Evolutionary conservation across 78 protist genomes (phyloP).

Genomic region (Dictyostelium purpureum): DNA sequence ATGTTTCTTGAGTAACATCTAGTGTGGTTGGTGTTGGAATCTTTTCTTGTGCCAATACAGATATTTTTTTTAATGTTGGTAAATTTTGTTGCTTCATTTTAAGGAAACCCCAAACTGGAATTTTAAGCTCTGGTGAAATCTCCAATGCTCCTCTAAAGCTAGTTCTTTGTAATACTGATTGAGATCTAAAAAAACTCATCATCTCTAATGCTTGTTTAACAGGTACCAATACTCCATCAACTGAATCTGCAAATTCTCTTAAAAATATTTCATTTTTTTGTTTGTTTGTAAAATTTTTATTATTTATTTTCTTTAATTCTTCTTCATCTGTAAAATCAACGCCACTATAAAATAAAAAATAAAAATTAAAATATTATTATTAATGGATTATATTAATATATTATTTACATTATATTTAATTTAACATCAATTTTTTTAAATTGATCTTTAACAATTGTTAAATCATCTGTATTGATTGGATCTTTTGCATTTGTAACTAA

Average conservation of each 20-base stretch:
- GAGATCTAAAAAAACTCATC: slow-evolving; percentile 84
- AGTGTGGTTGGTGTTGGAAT: background rate
- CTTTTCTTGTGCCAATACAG: slow-evolving; percentile 34
- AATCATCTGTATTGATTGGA: slow-evolving; percentile 71
- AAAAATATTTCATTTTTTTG: slow-evolving; percentile 76
- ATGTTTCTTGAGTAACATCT: slow-evolving; percentile 45
- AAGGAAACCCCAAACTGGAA: slow-evolving; percentile 61
- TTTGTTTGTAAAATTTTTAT: slow-evolving; percentile 10
- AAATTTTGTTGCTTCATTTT: slow-evolving; percentile 49
- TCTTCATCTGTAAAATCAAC: slow-evolving; percentile 74
- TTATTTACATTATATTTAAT: slow-evolving; percentile 77
- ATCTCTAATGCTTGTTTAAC: slow-evolving; percentile 81
- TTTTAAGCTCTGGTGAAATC: slow-evolving; percentile 12
- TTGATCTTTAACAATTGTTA: slow-evolving; percentile 34
- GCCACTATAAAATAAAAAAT: slow-evolving; percentile 5
- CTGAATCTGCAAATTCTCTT: slow-evolving; percentile 73
- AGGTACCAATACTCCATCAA: slow-evolving; percentile 81
- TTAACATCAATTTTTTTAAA: slow-evolving; percentile 69
- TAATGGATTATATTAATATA: background rate
- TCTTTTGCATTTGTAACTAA: slow-evolving; percentile 77
- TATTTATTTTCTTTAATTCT: slow-evolving; percentile 11
- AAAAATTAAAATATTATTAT: background rate
- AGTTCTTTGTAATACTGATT: slow-evolving; percentile 66
- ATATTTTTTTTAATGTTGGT: slow-evolving; percentile 72
- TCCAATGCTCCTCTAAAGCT: slow-evolving; percentile 65